Evolutionary conservation across 2,329 filamentous ascomycete species (phyloP), one percentile per base, ranked within the genome.

Genomic region (Ceratocystis ficicola): DNA sequence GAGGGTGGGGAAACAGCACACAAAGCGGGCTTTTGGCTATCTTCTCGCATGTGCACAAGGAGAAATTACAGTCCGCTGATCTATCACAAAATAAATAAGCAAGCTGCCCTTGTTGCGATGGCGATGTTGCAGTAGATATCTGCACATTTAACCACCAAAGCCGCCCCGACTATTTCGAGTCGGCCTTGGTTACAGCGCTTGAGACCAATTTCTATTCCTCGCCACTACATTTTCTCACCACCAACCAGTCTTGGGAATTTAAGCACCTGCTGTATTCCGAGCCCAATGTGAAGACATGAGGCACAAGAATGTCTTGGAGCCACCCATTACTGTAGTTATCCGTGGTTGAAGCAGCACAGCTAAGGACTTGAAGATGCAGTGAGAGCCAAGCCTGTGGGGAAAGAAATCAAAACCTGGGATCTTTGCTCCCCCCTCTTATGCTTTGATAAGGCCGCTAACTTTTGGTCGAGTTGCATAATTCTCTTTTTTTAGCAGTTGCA

Each of bases 221-320:
- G 6, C 48, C 36, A 20, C 55, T 17, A n/a, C 17, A 17, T 25
- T 59, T 36, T 59, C 15, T 8, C 8, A 10, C 7, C 3, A 17
- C 55, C 55, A 36, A 36, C 55, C 55, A 59, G 30, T 7, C 55
- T 36, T 4, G n/a, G 55, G 28, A 59, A 59, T 59, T 36, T 59
- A 25, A 36, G 55, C 6, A 30, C 15, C 30, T 59, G 17, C 30
- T 1, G 55, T 30, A 59, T 36, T 12, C 17, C 8, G 12, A 25
- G n/a, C 25, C 36, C 36, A 41, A 41, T 10, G 15, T 41, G 36
- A 41, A 59, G 15, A 36, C n/a, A 59, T 59, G 55, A 59, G 30
- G 28, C 30, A 59, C 55, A 59, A 36, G 28, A 59, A 52, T 52
- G 48, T 52, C 48, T 52, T 52, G 5, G 20, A 22, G 25, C 25